A percentile compares a stretch with the other conserved stretches of the same genome.
These are phyloP conservation scores for Flagelloscypha sp. DNA, from an alignment of 768 basidiomycete species.

Conservation along the genomic window DNA sequence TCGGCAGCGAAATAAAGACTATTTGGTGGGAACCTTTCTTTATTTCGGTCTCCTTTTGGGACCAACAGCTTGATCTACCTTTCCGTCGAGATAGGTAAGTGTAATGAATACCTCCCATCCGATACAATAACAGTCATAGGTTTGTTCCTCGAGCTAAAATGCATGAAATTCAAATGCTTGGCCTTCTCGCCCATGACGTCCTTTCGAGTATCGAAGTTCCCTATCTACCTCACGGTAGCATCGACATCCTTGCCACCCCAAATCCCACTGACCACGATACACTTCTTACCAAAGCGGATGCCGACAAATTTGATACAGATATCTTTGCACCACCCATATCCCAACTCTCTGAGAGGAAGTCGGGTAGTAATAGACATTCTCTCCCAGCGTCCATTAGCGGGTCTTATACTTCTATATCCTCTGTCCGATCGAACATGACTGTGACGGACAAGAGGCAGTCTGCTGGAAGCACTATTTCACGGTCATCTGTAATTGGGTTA, in stretches of 20 bases:
- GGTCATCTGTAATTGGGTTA: too few species aligned
- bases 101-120: conserved; percentile 2
- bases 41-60: conserved; percentile 79
- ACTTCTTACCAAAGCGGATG: conserved; percentile 42
- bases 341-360: too few species aligned
- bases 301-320: conserved; percentile 67
- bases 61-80: conserved; percentile 78
- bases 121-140: conserved; percentile 28
- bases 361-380: too few species aligned
- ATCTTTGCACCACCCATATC: too few species aligned
- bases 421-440: too few species aligned
- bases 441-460: too few species aligned
- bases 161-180: conserved; percentile 95
- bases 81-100: conserved; percentile 67
- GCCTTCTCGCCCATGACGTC: conserved; percentile 84
- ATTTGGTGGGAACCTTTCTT: conserved; percentile 93
- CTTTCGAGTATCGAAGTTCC: conserved; percentile 86
- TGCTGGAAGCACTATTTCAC: too few species aligned
- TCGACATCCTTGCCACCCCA: conserved; percentile 22
- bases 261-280: conserved; percentile 26
- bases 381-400: conserved; percentile 22
- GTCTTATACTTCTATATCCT: conserved; percentile 31
- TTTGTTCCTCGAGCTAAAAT: conserved; percentile 94
- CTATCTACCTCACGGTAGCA: conserved; percentile 45
- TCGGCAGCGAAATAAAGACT: conserved; percentile 28